Base-by-base conservation (phyloP, 768 basidiomycete genomes). In the Xerocomellus chrysenteron region DNA sequence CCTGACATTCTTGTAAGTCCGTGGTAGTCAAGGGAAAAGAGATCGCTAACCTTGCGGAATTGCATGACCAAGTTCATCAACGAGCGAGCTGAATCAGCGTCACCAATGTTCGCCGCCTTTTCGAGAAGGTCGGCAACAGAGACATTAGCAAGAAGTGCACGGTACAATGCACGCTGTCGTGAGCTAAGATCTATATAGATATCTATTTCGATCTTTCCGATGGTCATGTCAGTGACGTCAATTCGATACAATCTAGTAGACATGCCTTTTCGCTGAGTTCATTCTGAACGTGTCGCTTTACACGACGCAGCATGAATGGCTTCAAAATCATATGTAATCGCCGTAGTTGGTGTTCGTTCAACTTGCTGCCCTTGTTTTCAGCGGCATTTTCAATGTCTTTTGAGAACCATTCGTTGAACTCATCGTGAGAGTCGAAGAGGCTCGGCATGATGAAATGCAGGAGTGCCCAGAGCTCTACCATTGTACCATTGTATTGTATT, bases 11-110 rank as follows among this genome's bases (percentile, higher is more conserved):
- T 46, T 41, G 32, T 61, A 17, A 65, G 52, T 57, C 35, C 50
- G 45, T 21, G 21, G 24, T 47, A 42, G 21, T 44, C 26, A 47
- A 36, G 37, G 50, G 45, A 57, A n/a, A 28, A 55, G 13, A 41
- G 42, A 47, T 39, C 24, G 55, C 73, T 28, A 52, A 91, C 93
- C 80, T 99, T 99, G 63, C 97, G 87, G 80, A 98, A 98, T 71
- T 99, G 97, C 97, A 99, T 99, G 59, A 99, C 97, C 57, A 99
- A 82, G 73, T 98, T 99, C 96, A 98, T 98, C 57, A 99, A 77
- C 8, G 94, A 92, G 51, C 93, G 87, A 50, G 94, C 93, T 32
- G 92, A 92, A 62, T 94, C 92, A 7, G 85, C 90, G 64, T 96
- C 93, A 16, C 93, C 90, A 57, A 93, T 85, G 61, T 91, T 91